Evolutionary conservation across 768 basidiomycete genomes (phyloP), one percentile per base, ranked within the genome.

Genomic region (Lactifluus hygrophoroides): DNA sequence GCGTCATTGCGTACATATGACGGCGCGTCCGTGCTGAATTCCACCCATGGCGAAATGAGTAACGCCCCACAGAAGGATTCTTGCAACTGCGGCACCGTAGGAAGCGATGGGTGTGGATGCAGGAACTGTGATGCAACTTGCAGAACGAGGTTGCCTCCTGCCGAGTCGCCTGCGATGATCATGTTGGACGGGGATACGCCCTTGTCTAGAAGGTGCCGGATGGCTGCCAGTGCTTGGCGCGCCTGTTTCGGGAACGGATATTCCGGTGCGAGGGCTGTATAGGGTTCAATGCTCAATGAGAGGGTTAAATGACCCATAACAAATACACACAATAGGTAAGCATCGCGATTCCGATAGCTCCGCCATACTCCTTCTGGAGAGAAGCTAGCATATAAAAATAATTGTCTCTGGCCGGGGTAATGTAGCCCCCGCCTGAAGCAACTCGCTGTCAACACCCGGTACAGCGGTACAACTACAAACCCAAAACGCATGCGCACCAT

Each of bases 181-280:
- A 67, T 65, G n/a, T 62, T 60, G 11, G 66, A 59, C 3, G 62
- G 28, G 27, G 51, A 43, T 4, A 59, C 32, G 19, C 66, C 66
- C 10, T 35, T 40, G 9, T 58, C 56, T 3, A 63, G 45, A 25
- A 67, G 34, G n/a, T 64, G 51, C 17, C 53, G 32, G 38, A 67
- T 17, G 19, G 61, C 66, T 0, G 23, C 30, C 3, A 56, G 21
- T 6, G 62, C 46, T 35, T 67, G 37, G 17, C 37, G 37, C 14
- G n/a, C 16, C 37, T 38, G 37, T 14, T 5, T 38, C 17, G 37
- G 37, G 37, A 38, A 38, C 6, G 37, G 14, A 11, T 6, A 17
- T 38, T 38, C 16, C 16, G 37, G 37, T 17, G 37, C 37, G 8
- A 38, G 37, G 8, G 37, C 37, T 38, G n/a, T 5, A n/a, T 38